phyloP scores from a whole-genome alignment of 768 basidiomycete genomes.

The Mycena chlorophos region DNA sequence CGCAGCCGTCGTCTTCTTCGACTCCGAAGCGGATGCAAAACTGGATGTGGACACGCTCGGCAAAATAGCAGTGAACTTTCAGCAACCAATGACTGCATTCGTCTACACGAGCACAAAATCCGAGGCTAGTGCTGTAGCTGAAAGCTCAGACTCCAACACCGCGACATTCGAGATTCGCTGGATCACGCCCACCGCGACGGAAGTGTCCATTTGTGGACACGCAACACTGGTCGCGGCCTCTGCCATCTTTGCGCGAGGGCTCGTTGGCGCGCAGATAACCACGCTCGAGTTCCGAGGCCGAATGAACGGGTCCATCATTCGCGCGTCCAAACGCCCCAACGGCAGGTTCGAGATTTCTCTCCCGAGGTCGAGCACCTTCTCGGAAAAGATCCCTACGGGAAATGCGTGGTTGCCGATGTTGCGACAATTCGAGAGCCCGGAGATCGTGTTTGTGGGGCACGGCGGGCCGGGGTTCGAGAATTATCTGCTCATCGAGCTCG shows the following conservation, averaged over 20 bases:
- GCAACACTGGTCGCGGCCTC: conserved; percentile 45
- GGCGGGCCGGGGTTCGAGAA: conserved; percentile 35
- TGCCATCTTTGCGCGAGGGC: conserved; percentile 37
- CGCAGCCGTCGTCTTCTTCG: conserved; percentile 41
- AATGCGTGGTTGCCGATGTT: conserved; percentile 23
- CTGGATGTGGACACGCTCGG: conserved; percentile 28
- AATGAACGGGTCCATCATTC: conserved; percentile 27
- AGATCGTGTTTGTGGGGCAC: conserved; percentile 36
- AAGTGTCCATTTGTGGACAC: conserved; percentile 26
- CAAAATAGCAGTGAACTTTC: conserved; percentile 43
- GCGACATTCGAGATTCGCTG: conserved; percentile 40
- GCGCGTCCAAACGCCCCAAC: conserved; percentile 31
- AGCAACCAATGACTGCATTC: conserved; percentile 45
- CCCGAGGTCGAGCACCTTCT: conserved; percentile 27
- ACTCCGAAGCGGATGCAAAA: conserved; percentile 24
- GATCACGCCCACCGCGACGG: conserved; percentile 32
- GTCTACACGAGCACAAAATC: conserved; percentile 29
- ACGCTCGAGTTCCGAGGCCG: conserved; percentile 36
- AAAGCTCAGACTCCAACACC: conserved; percentile 25
- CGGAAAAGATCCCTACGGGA: conserved; percentile 32
- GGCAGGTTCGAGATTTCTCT: conserved; percentile 41
- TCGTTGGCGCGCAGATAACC: conserved; percentile 29
- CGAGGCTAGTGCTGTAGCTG: too few species aligned
- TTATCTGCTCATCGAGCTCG: conserved; percentile 46
- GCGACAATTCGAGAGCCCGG: neutral